These are phyloP conservation scores for Cladosporium sp. DNA, from an alignment of 2,329 filamentous ascomycete species.

Conservation along the genomic window DNA sequence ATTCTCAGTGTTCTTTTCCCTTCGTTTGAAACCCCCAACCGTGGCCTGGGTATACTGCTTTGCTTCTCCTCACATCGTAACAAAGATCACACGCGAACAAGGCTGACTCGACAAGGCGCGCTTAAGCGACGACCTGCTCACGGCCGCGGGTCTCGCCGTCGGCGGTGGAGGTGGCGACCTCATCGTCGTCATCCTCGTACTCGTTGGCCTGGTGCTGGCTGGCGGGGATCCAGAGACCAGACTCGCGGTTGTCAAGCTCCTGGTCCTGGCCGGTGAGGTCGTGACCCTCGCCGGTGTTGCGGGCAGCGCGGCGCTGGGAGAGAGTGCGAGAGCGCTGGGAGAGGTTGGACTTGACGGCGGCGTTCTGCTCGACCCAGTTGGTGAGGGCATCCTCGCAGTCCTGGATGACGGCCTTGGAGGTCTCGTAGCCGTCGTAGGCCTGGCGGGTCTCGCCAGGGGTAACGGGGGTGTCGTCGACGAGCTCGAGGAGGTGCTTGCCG, in stretches of 20 bases:
- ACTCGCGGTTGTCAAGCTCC: constrained; percentile 66
- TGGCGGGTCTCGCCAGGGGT: constrained; percentile 93
- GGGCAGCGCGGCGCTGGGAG: constrained; percentile 70
- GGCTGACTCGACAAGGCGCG: background rate
- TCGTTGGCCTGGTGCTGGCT: constrained; percentile 57
- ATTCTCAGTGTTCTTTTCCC: background rate
- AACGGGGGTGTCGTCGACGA: constrained; percentile 93
- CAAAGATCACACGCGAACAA: background rate
- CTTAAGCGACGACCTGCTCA: constrained; percentile 31
- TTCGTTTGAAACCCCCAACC: background rate
- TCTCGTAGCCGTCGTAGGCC: constrained; percentile 96
- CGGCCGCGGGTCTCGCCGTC: constrained; percentile 40
- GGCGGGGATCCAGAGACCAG: constrained; percentile 72
- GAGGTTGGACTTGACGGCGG: constrained; percentile 78
- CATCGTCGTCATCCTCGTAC: constrained; percentile 60
- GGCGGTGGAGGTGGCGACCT: constrained; percentile 47
- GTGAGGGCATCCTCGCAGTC: constrained; percentile 96
- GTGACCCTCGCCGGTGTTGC: constrained; percentile 62
- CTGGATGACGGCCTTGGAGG: constrained; percentile 97
- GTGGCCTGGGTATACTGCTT: background rate
- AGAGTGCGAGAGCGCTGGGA: constrained; percentile 82
- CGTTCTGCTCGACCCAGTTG: constrained; percentile 92
- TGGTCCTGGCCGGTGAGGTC: constrained; percentile 80
- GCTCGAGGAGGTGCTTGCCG: constrained; percentile 94
- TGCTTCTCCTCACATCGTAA: background rate